Base-by-base conservation (phyloP, 331 rosid genomes). In the Malus hybrid region DNA sequence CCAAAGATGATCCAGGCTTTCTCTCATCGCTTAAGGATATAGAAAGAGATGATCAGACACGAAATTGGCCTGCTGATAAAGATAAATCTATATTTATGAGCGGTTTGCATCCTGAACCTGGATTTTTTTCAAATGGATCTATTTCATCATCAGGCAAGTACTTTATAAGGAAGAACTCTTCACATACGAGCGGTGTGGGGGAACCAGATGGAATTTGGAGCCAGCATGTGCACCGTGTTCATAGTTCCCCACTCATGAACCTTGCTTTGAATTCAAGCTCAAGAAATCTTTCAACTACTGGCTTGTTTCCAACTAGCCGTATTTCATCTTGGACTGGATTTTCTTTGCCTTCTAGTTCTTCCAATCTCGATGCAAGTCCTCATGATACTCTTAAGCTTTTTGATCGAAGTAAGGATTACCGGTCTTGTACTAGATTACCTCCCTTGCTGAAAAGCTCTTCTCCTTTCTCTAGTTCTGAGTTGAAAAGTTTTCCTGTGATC, bases 401-500 rank as follows among this genome's bases (percentile, higher is more conserved):
- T 74, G 72, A 65, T 42, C 76, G 71, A 48, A 82, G 81, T 48
- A 80, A 73, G 34, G 91, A 85, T 61, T 81, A 79, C 79, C 77
- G 15, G 70, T 78, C 73, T 22, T 74, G 73, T 54, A 84, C 70
- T 24, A 69, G 71, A 24, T 81, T 85, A 64, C 50, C 85, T 55
- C 57, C 85, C 63, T 78, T 84, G 65, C 73, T 79, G 76, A 79
- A 60, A 70, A 48, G 73, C 62, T 70, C 84, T 79, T 77, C 86
- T 70, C 73, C 82, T 72, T 84, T 83, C 70, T 83, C 90, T 67
- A 78, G 79, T 81, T 81, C 90, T 69, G 87, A 78, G 44, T 71
- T 73, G 56, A 83, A 84, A 34, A 83, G 86, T 39, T 75, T 80
- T 7, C 82, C 87, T 60, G 71, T 52, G 65, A 86, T 80, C 59